Evolutionary conservation across 2,329 filamentous ascomycete species (phyloP).

Genomic region (Trichoderma semiorbis): DNA sequence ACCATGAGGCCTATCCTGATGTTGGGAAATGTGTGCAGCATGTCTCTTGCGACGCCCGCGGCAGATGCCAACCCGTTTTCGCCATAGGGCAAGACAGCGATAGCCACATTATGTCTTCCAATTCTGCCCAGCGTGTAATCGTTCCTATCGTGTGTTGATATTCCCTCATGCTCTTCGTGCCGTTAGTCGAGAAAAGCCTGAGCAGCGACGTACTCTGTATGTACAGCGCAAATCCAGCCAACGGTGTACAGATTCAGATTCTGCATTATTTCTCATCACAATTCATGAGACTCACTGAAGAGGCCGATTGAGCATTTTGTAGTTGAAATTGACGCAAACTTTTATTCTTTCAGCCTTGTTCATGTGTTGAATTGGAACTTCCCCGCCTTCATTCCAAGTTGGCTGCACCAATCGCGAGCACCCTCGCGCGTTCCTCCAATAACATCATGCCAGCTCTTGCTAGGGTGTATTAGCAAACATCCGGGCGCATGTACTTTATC

Average conservation of each 20-base stretch:
- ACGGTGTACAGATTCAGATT: neutral
- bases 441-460: neutral
- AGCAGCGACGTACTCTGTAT: neutral
- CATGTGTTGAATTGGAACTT: no score
- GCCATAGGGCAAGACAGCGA: neutral
- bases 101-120: neutral
- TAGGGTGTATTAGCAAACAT: neutral
- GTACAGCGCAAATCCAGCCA: neutral
- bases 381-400: neutral
- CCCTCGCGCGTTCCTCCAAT: neutral
- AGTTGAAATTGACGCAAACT: no score
- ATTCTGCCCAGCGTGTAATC: neutral
- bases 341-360: no score
- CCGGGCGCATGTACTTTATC: neutral
- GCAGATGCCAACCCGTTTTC: neutral
- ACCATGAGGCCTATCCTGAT: neutral
- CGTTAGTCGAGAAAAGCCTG: neutral
- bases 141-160: neutral
- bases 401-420: neutral
- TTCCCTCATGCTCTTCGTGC: no score
- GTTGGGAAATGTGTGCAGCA: neutral
- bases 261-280: no score
- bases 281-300: no score
- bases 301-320: no score
- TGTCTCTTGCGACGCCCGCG: neutral